Evolutionary conservation across 176 grass and related monocot species (phyloP).

Genomic region (Carex littledalei): DNA sequence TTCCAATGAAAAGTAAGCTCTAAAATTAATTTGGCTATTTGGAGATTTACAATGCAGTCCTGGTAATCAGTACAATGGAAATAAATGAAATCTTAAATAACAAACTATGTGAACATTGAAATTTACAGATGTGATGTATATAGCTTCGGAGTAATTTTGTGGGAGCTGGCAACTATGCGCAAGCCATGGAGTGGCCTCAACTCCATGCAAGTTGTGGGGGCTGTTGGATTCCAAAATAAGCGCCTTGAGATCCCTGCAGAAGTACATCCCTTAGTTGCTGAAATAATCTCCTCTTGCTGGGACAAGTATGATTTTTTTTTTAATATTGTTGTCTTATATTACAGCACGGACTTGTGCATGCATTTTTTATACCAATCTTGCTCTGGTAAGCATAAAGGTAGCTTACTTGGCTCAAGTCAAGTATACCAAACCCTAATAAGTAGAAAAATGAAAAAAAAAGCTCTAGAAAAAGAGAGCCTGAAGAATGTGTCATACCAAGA

Average conservation of each 20-base stretch:
- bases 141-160: slow-evolving; percentile 97
- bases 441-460: not conserved
- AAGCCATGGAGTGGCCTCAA: slow-evolving; percentile 95
- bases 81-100: not conserved
- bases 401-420: not conserved
- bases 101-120: not conserved
- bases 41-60: not conserved
- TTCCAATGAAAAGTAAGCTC: slow-evolving; percentile 85
- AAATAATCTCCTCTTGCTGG: slow-evolving; percentile 94
- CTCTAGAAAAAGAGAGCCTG: not conserved
- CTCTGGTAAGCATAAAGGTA: not conserved
- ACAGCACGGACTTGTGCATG: not conserved
- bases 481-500: not conserved
- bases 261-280: slow-evolving; percentile 60
- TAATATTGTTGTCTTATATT: not conserved
- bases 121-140: slow-evolving; percentile 79
- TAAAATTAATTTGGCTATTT: not conserved
- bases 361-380: not conserved
- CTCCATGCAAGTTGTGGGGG: slow-evolving; percentile 97
- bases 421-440: not conserved
- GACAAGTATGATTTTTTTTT: slow-evolving; percentile 49
- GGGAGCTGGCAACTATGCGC: slow-evolving; percentile 85
- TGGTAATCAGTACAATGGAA: not conserved
- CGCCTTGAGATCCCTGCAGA: slow-evolving; percentile 80
- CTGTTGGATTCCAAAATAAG: slow-evolving; percentile 94